phyloP scores from a whole-genome alignment of 306 rosid genomes.

The Quercus rubra region DNA sequence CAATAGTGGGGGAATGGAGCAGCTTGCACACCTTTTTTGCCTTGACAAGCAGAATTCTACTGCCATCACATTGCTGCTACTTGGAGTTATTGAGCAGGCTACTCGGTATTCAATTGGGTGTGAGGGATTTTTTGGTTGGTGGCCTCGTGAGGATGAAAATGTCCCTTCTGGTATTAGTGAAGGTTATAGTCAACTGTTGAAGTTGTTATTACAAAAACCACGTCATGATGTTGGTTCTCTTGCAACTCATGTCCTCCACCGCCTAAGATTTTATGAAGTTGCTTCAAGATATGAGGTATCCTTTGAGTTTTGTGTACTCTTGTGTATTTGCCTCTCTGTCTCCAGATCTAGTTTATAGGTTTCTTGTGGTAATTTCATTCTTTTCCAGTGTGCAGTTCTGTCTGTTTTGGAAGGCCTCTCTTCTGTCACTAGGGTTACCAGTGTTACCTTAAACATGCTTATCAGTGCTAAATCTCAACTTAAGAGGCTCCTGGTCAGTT shows the following conservation, averaged over 20 bases:
- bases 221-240: conserved; percentile 88
- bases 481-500: conserved; percentile 85
- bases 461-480: conserved; percentile 63
- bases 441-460: conserved; percentile 65
- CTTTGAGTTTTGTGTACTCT: conserved; percentile 25
- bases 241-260: conserved; percentile 80
- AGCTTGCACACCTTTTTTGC: conserved; percentile 49
- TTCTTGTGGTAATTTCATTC: conserved; percentile 37
- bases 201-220: conserved; percentile 76
- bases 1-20: conserved; percentile 86
- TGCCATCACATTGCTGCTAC: conserved; percentile 62
- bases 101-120: conserved; percentile 85
- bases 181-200: conserved; percentile 76
- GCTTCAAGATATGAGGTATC: conserved; percentile 89
- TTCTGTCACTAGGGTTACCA: conserved; percentile 56
- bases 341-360: conserved; percentile 17
- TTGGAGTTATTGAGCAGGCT: conserved; percentile 88
- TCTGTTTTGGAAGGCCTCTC: conserved; percentile 70
- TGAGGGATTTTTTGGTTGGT: conserved; percentile 96
- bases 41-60: conserved; percentile 55
- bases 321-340: conserved; percentile 4
- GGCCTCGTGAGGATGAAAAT: conserved; percentile 89
- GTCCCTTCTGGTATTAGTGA: conserved; percentile 70
- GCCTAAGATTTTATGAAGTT: conserved; percentile 84
- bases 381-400: conserved; percentile 81